phyloP scores from a whole-genome alignment of 148 eudicot genomes.

The Fagopyrum tataricum region DNA sequence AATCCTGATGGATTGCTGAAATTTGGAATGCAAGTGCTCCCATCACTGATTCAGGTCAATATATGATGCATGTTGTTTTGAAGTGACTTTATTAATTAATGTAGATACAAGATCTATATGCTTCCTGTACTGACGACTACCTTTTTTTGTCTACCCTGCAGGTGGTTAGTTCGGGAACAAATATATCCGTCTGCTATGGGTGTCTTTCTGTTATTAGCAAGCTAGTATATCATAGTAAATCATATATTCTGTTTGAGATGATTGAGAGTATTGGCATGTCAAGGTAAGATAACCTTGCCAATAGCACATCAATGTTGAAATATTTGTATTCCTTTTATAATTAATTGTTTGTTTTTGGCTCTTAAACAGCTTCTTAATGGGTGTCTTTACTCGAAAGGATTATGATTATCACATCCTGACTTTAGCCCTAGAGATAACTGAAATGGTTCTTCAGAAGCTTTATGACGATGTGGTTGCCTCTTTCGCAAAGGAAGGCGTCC shows the following conservation, averaged over 20 bases:
- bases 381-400: constrained; percentile 71
- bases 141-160: constrained; percentile 27
- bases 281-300: constrained; percentile 37
- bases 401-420: constrained; percentile 62
- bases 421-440: constrained; percentile 69
- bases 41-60: constrained; percentile 62
- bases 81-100: neutral
- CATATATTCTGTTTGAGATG: constrained; percentile 54
- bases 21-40: constrained; percentile 67
- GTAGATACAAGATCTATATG: neutral
- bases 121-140: neutral
- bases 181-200: constrained; percentile 62
- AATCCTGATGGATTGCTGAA: constrained; percentile 53
- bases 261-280: constrained; percentile 57
- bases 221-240: constrained; percentile 55
- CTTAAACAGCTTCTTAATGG: constrained; percentile 79
- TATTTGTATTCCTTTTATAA: neutral
- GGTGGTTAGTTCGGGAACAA: constrained; percentile 78
- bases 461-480: constrained; percentile 47
- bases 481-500: constrained; percentile 83
- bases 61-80: neutral
- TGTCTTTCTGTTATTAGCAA: constrained; percentile 73
- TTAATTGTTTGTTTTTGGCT: constrained; percentile 9
- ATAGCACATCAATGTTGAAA: neutral
- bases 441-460: constrained; percentile 65